A percentile compares a stretch with the other conserved stretches of the same genome.
phyloP scores from a whole-genome alignment of 2,329 filamentous ascomycete genomes.

The Fusarium fujikuroi region DNA sequence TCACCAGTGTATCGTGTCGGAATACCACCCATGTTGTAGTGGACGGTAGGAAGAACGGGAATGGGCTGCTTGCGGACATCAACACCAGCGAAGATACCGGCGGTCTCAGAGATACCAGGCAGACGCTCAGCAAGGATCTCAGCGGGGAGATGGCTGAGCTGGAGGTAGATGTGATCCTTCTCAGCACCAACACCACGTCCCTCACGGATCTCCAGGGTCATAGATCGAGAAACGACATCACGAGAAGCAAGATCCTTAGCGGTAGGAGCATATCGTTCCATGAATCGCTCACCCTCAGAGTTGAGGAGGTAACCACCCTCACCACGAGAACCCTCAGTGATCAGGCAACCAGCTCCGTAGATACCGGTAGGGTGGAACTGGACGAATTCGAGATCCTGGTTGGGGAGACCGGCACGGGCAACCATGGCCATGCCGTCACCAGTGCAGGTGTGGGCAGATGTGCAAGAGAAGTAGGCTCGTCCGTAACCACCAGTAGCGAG shows the following conservation, averaged over 20 bases:
- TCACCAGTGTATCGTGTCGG: constrained; percentile 97
- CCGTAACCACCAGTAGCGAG: constrained; percentile 97
- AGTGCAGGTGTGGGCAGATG: constrained; percentile 97
- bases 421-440: constrained; percentile 99
- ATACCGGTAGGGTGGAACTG: constrained; percentile 99
- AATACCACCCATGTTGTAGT: constrained; percentile 99
- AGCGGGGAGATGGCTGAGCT: constrained; percentile 92
- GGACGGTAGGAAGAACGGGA: constrained; percentile 93
- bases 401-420: constrained; percentile 93
- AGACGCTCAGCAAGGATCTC: constrained; percentile 96
- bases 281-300: constrained; percentile 98
- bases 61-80: constrained; percentile 98
- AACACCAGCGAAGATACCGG: constrained; percentile 95
- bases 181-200: constrained; percentile 96
- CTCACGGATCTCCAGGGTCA: constrained; percentile 98
- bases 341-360: constrained; percentile 97
- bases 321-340: constrained; percentile 96
- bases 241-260: constrained; percentile 97
- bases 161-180: constrained; percentile 98
- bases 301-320: constrained; percentile 98
- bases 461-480: constrained; percentile 98
- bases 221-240: constrained; percentile 96
- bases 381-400: constrained; percentile 99
- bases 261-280: constrained; percentile 98
- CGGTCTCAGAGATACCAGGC: constrained; percentile 98